Evolutionary conservation across 2,329 filamentous ascomycete genomes (phyloP).

Genomic region (Penicillium sp.): DNA sequence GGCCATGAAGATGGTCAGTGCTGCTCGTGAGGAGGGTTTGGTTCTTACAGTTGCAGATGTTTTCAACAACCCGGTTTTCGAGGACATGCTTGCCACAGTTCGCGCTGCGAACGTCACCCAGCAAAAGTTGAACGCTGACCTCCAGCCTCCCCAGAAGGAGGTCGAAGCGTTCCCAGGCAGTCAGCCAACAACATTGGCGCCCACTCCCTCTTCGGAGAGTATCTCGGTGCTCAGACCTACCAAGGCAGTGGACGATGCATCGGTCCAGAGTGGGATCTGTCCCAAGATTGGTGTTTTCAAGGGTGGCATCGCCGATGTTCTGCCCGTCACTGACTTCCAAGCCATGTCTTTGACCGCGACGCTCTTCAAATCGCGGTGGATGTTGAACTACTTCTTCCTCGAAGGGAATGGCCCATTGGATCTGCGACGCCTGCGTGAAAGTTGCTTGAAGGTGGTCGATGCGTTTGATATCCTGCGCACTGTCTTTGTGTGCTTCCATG

Average conservation of each 20-base stretch:
- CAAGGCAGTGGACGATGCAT: constrained; percentile 28
- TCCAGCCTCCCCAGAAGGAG: constrained; percentile 17
- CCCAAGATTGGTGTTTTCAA: constrained; percentile 48
- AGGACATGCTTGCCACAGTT: constrained; percentile 35
- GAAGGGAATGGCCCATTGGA: constrained; percentile 44
- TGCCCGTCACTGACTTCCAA: constrained; percentile 51
- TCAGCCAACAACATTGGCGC: constrained; percentile 11
- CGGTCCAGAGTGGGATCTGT: constrained; percentile 47
- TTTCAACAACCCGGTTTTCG: constrained; percentile 40
- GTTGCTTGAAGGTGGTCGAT: constrained; percentile 49
- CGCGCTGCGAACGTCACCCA: constrained; percentile 23
- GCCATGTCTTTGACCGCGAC: constrained; percentile 35
- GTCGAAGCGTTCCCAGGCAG: constrained; percentile 15
- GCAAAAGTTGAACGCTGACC: constrained; percentile 19
- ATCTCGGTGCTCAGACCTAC: constrained; percentile 24
- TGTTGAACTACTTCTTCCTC: constrained; percentile 53
- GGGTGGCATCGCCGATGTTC: constrained; percentile 51
- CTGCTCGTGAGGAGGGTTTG: constrained; percentile 37
- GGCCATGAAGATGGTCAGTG: constrained; percentile 40
- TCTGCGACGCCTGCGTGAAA: constrained; percentile 43
- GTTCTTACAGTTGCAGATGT: constrained; percentile 42
- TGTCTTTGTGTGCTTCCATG: constrained; percentile 53
- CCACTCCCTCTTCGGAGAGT: constrained; percentile 20
- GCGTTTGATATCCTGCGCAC: constrained; percentile 61
- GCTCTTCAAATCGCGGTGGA: constrained; percentile 39